Evolutionary conservation across 2,329 filamentous ascomycete genomes (phyloP).

Genomic region (Ophiostoma novo-ulmi): DNA sequence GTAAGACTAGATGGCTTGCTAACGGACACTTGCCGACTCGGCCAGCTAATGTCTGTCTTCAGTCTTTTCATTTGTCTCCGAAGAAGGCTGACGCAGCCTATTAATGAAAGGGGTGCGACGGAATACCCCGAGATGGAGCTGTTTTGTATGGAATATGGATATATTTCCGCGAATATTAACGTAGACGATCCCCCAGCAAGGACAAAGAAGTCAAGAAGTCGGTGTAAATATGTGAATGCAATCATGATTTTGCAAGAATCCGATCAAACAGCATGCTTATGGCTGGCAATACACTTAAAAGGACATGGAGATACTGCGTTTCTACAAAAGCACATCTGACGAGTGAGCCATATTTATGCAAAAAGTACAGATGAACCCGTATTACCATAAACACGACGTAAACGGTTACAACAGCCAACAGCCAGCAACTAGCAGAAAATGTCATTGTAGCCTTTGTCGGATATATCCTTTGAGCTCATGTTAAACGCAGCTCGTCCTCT

Average conservation of each 20-base stretch:
- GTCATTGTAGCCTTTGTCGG: not conserved
- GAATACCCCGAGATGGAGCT: not conserved
- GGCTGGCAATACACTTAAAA: not conserved
- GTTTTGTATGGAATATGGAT: not conserved
- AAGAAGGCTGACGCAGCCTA: constrained; percentile 6
- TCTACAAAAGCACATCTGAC: not conserved
- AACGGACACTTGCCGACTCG: constrained; percentile 4
- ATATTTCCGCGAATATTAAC: not conserved
- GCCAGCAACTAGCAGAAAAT: not conserved
- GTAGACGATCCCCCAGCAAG: not conserved
- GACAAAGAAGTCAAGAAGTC: constrained; percentile 10
- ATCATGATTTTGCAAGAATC: not conserved
- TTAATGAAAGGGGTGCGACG: constrained; percentile 3
- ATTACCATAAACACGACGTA: not conserved
- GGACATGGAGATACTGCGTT: not conserved
- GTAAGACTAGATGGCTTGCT: not conserved
- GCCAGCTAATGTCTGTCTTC: not conserved
- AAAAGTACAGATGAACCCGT: not conserved
- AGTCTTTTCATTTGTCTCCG: no score
- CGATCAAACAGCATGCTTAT: not conserved
- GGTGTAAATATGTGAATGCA: not conserved
- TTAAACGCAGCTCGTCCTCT: not conserved
- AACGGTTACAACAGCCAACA: not conserved
- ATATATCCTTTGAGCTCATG: not conserved
- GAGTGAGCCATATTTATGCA: not conserved